A percentile compares a stretch with the other conserved stretches of the same genome.
phyloP scores from a whole-genome alignment of 768 basidiomycete species.

The Panaeolus cyanescens region DNA sequence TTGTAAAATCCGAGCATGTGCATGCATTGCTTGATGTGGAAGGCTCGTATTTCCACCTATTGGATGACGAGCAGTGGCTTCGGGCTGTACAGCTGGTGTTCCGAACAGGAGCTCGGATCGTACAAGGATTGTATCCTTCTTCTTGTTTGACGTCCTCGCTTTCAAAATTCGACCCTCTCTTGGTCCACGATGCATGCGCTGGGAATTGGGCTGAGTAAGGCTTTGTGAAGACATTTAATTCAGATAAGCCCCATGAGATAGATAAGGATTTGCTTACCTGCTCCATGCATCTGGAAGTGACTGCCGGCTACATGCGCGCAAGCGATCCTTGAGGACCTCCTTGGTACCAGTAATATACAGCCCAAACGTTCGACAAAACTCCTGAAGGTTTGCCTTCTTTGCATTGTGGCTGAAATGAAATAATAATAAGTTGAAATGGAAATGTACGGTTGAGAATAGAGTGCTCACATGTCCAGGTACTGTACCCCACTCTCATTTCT shows the following conservation, averaged over 20 bases:
- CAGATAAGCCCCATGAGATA: not conserved
- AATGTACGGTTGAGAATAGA: not conserved
- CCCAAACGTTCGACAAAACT: not conserved
- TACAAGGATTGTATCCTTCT: not conserved
- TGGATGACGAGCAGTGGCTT: no score
- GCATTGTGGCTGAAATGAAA: not conserved
- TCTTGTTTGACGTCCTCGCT: not conserved
- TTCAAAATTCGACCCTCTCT: not conserved
- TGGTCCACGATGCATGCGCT: not conserved
- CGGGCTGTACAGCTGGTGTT: not conserved
- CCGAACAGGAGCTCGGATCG: not conserved
- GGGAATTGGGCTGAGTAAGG: not conserved
- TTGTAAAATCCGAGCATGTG: not conserved
- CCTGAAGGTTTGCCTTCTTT: not conserved
- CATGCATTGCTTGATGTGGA: no score
- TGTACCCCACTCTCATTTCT: no score
- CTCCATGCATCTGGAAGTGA: not conserved
- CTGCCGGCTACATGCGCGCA: not conserved
- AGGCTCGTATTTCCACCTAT: no score
- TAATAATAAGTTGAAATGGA: not conserved
- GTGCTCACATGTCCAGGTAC: not conserved
- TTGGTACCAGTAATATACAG: not conserved
- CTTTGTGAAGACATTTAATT: not conserved
- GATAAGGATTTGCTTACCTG: not conserved
- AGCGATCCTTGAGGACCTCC: not conserved